Percentiles rank a stretch among this genome's conserved stretches.
Evolutionary conservation across 345 rosid genomes (phyloP).

Genomic region (Acer saccharum): DNA sequence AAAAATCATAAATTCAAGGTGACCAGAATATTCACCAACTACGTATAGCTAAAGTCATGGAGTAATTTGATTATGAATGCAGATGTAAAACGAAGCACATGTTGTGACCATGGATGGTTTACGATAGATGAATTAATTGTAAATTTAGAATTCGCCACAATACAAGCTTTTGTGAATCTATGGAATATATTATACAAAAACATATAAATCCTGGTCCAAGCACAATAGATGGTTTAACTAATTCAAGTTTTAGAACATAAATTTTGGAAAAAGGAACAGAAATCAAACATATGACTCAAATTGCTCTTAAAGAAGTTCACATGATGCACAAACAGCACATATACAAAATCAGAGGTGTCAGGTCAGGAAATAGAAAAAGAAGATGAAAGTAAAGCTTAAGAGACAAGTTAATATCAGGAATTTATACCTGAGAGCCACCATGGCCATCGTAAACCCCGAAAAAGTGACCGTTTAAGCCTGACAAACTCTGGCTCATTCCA

Average conservation of each 20-base stretch:
- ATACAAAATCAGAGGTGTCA: background rate
- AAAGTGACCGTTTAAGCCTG: conserved; percentile 79
- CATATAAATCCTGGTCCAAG: background rate
- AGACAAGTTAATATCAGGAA: background rate
- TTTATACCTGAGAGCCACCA: conserved; percentile 85
- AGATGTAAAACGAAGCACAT: background rate
- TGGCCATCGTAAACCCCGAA: conserved; percentile 97
- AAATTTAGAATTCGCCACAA: background rate
- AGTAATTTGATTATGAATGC: background rate
- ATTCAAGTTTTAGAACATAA: background rate
- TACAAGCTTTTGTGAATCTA: background rate
- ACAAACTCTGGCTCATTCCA: conserved; percentile 61
- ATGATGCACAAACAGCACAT: background rate
- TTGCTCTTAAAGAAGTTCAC: background rate
- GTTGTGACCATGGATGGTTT: background rate
- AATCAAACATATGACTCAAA: background rate
- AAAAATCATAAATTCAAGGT: conserved; percentile 1
- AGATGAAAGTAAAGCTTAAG: background rate
- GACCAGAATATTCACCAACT: background rate
- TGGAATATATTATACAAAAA: background rate
- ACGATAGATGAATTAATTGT: background rate
- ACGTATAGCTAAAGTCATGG: background rate
- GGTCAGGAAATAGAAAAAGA: background rate
- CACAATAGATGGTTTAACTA: background rate
- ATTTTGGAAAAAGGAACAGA: too few relatives aligned